These are phyloP conservation scores for Pichia rugopelliculosa DNA, from an alignment of 805 yeast species.

Conservation along the genomic window DNA sequence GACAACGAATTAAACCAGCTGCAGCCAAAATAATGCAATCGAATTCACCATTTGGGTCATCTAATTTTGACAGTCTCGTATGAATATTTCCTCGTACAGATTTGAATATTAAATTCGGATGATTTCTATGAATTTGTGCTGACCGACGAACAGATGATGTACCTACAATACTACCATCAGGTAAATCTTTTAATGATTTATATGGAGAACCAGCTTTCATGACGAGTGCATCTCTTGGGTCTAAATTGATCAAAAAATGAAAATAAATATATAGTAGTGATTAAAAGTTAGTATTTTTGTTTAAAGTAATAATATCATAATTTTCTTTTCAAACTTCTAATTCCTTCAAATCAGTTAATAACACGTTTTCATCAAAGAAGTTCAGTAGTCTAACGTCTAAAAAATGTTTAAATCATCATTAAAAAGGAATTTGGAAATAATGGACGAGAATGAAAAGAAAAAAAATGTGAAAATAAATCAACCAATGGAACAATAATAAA, in stretches of 20 bases:
- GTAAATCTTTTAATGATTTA: slow-evolving; percentile 63
- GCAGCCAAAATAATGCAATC: slow-evolving; percentile 81
- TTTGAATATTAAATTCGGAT: slow-evolving; percentile 71
- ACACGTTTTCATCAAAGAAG: slow-evolving; percentile 24
- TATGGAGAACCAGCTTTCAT: slow-evolving; percentile 63
- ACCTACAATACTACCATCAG: slow-evolving; percentile 82
- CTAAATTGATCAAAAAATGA: slow-evolving; percentile 26
- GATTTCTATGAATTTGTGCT: slow-evolving; percentile 75
- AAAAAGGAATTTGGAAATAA: not conserved
- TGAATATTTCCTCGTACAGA: slow-evolving; percentile 79
- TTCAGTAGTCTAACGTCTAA: slow-evolving; percentile 36
- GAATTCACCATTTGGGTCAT: slow-evolving; percentile 50
- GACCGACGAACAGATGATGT: slow-evolving; percentile 92
- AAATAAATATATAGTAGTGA: no score
- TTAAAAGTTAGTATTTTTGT: slow-evolving; percentile 7
- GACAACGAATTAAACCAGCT: slow-evolving; percentile 79
- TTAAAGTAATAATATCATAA: not conserved
- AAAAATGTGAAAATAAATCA: not conserved
- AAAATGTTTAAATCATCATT: slow-evolving; percentile 26
- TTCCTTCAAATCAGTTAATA: slow-evolving; percentile 14
- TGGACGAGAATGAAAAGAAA: not conserved
- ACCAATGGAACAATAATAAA: not conserved
- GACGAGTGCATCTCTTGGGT: slow-evolving; percentile 87
- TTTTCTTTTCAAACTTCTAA: not conserved
- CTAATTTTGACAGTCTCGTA: slow-evolving; percentile 77